These are phyloP conservation scores for Aphanocladium album DNA, from an alignment of 2,329 filamentous ascomycete species.

Conservation along the genomic window DNA sequence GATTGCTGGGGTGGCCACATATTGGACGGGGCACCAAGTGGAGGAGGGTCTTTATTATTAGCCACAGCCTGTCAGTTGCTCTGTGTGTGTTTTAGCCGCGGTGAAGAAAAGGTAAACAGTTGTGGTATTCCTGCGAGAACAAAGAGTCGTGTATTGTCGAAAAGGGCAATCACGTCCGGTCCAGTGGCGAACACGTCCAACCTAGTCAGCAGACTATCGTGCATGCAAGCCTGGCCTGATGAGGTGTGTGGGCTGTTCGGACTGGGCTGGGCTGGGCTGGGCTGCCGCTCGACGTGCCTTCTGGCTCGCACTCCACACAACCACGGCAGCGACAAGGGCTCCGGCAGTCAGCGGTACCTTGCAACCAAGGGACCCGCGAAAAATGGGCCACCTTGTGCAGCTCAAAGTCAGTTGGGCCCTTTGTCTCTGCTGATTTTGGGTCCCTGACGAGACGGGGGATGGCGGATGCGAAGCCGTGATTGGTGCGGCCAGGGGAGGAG, in stretches of 20 bases:
- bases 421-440: not conserved
- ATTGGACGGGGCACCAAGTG: not conserved
- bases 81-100: too few relatives aligned
- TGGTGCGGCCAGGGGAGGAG: not conserved
- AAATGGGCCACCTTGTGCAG: not conserved
- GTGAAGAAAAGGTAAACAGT: too few relatives aligned
- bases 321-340: conserved; percentile 1
- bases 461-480: not conserved
- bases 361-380: not conserved
- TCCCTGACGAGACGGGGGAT: not conserved
- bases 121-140: too few relatives aligned
- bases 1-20: not conserved
- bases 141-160: too few relatives aligned
- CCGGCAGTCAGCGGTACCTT: conserved; percentile 11
- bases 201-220: too few relatives aligned
- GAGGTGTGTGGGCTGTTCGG: too few relatives aligned
- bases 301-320: not conserved
- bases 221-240: too few relatives aligned
- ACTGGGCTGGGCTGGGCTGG: not conserved
- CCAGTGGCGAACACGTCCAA: too few relatives aligned
- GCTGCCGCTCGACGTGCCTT: not conserved
- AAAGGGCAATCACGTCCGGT: too few relatives aligned
- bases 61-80: too few relatives aligned
- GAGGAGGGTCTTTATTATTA: too few relatives aligned
- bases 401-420: too few relatives aligned